Percentiles rank a stretch among this genome's conserved stretches.
phyloP scores from a whole-genome alignment of 129 eudicot genomes.

The Calendula officinalis region DNA sequence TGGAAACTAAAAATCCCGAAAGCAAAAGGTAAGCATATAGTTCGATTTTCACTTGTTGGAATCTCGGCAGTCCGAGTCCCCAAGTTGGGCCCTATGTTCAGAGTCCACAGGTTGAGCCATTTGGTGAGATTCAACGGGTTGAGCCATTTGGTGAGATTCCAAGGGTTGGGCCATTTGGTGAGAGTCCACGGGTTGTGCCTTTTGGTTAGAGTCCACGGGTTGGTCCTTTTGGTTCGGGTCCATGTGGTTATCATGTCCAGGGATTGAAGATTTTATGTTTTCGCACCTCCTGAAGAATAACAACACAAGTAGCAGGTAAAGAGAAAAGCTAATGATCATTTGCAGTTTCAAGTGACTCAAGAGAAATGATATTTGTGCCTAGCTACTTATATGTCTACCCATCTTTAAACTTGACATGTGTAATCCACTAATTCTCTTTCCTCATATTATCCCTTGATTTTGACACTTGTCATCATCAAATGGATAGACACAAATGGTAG shows the following conservation, averaged over 20 bases:
- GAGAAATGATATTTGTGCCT: too few species aligned
- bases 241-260: neutral
- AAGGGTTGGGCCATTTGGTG: neutral
- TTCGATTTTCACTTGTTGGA: too few species aligned
- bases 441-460: too few species aligned
- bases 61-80: too few species aligned
- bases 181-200: neutral
- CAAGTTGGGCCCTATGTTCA: neutral
- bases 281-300: neutral
- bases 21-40: too few species aligned
- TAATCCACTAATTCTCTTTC: too few species aligned
- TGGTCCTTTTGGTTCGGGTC: neutral
- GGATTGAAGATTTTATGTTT: neutral
- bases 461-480: too few species aligned
- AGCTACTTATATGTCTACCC: too few species aligned
- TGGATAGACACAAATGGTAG: too few species aligned
- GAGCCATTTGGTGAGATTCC: too few species aligned
- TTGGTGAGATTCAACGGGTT: neutral
- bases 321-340: neutral
- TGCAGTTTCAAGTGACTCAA: neutral
- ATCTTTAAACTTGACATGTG: too few species aligned
- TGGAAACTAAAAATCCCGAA: too few species aligned
- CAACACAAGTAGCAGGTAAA: neutral
- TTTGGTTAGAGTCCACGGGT: neutral
- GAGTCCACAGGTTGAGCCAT: neutral